Evolutionary conservation across 805 yeast genomes (phyloP), one percentile per base, ranked within the genome.

Genomic region (Scheffersomyces lignosus): DNA sequence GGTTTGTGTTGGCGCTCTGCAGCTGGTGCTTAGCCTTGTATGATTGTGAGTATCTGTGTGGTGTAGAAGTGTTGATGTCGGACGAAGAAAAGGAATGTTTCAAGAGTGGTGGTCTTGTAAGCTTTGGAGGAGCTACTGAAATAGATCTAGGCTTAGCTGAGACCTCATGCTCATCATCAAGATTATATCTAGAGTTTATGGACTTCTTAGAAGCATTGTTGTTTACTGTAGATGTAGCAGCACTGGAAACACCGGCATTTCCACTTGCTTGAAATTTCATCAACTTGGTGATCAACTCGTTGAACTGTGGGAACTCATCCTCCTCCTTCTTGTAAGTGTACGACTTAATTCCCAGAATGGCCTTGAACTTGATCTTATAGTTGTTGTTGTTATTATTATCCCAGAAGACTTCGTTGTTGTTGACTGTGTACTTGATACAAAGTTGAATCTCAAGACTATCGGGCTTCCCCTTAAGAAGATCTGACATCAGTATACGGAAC

Each of bases 401-500:
- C 74, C 74, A 69, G 44, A 43, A 62, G 0, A 44, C 48, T 13
- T 45, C 38, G 41, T 53, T 48, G 41, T 53, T 48, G 41, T 49
- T 48, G 9, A 59, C 70, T 4, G 41, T 45, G 41, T 66, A 68
- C 36, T 54, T 56, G 31, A 68, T 38, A 36, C 66, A 64, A 43
- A 65, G 48, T 40, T 64, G 62, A 33, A 72, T 43, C 15, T 61
- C 52, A 38, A 73, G 36, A 4, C 6, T 17, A 15, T 20, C 5
- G 15, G 15, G 25, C 13, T 22, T 31, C 13, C 24, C 23, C 26
- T 49, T 57, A 15, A 63, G 47, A 35, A 70, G 52, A 29, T 54
- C 61, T 16, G 57, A 48, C 40, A 73, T 53, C 25, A 74, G 73
- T 26, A 80, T 67, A 33, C 67, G 66, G 49, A 80, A 78, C 33